Base-by-base conservation (phyloP, 768 basidiomycete species). In the Lactifluus piperatus region DNA sequence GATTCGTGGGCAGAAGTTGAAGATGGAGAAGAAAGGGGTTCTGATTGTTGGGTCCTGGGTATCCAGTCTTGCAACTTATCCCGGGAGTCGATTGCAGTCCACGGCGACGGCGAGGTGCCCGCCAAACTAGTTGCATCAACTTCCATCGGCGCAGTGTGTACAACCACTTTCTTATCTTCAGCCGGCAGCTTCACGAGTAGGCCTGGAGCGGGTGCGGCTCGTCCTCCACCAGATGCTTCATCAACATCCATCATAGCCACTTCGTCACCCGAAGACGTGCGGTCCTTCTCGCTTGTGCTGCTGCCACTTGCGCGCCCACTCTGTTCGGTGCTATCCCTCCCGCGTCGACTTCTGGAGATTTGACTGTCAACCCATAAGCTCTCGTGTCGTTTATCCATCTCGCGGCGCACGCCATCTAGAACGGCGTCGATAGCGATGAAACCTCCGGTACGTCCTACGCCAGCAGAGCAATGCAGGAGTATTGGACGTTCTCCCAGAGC, bases 401-500 rank as follows among this genome's bases (percentile, higher is more conserved):
- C 88, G 51, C 77, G 70, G 66, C 81, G 74, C 4, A 93, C 73
- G 5, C 81, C 86, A 68, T 91, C 88, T 54, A 94, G 74, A n/a
- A 91, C 76, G 8, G 91, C 85, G 69, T 93, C 91, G 1, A 95
- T 82, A 8, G 90, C 84, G 67, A 97, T 93, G 70, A 91, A 97
- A 26, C 88, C 90, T 22, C 95, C 95, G 0, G 95, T 97, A 43
- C 95, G 80, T 0, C 95, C 95, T 6, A 97, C 93, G 20, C 95
- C 95, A 0, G 95, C 95, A 30, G 91, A 94, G 68, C 94, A 94
- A 69, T 94, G 92, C 63, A 94, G 71, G 48, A 94, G 69, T 29
- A 93, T 80, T 0, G 90, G 89, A 22, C 79, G 72, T 53, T 77
- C 73, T 14, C 77, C 79, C 51, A 78, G 63, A 6, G 81, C 79